Evolutionary conservation across 371 early-diverging fungal genomes (phyloP).

Genomic region (Mucor piriformis): DNA sequence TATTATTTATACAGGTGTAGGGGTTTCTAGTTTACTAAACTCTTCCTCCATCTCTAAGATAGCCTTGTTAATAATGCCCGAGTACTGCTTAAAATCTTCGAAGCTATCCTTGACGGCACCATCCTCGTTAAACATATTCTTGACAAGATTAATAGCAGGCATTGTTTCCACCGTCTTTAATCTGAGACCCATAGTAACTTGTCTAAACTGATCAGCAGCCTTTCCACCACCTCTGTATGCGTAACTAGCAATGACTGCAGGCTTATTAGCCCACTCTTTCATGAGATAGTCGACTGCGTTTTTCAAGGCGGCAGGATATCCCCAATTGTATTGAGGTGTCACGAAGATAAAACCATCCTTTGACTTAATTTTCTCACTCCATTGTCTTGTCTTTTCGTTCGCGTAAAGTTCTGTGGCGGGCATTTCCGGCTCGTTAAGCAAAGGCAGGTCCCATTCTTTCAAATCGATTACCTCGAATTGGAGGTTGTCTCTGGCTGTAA

Average conservation of each 20-base stretch:
- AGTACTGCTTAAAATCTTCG: neutral
- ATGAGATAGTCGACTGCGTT: conserved; percentile 13
- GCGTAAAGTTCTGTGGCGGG: conserved; percentile 13
- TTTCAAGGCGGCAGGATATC: conserved; percentile 14
- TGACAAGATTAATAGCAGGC: conserved; percentile 8
- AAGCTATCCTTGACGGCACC: neutral
- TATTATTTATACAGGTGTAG: too few relatives aligned
- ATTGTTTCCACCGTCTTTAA: conserved; percentile 5
- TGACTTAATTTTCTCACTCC: conserved; percentile 11
- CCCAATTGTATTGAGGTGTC: conserved; percentile 16
- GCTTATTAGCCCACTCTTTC: conserved; percentile 14
- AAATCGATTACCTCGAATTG: conserved; percentile 11
- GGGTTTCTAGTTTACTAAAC: neutral
- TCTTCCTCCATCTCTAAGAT: conserved; percentile 1
- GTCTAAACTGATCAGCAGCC: conserved; percentile 11
- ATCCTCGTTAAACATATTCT: conserved; percentile 8
- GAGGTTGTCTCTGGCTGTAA: neutral
- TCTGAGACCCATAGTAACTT: conserved; percentile 2
- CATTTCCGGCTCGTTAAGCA: conserved; percentile 12
- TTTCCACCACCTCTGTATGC: conserved; percentile 14
- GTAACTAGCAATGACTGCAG: conserved; percentile 13
- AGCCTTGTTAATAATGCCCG: conserved; percentile 6
- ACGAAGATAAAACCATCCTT: conserved; percentile 17
- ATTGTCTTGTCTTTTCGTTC: conserved; percentile 12
- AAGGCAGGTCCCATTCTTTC: conserved; percentile 3